phyloP scores from a whole-genome alignment of 164 flowering plant species.

The Tetracentron sinense region DNA sequence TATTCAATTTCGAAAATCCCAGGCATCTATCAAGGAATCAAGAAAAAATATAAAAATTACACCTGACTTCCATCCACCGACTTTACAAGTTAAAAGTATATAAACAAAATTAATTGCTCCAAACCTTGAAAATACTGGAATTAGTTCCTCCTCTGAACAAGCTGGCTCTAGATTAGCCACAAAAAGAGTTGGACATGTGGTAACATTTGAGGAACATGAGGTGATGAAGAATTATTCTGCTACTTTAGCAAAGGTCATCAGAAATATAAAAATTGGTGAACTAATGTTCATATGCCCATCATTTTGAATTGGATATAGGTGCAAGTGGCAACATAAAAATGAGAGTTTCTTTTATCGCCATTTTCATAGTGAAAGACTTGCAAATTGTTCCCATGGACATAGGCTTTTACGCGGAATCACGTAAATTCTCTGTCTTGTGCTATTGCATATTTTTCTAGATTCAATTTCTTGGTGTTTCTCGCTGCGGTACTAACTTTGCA shows the following conservation, averaged over 20 bases:
- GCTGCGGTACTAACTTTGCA: too few species aligned
- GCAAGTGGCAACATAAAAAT: too few species aligned
- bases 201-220: slow-evolving; percentile 30
- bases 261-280: not conserved
- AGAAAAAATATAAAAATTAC: not conserved
- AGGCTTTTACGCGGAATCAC: too few species aligned
- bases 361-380: too few species aligned
- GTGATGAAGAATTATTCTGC: slow-evolving; percentile 31
- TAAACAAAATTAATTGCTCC: slow-evolving; percentile 5
- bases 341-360: too few species aligned
- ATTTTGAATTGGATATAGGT: too few species aligned
- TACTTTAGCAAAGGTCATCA: slow-evolving; percentile 3
- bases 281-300: not conserved
- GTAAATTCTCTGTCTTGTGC: too few species aligned
- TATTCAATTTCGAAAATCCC: slow-evolving; percentile 81
- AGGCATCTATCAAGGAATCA: slow-evolving; percentile 46
- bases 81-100: not conserved
- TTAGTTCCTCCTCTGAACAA: slow-evolving; percentile 79
- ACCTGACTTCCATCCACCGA: not conserved
- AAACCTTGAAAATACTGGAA: slow-evolving; percentile 80
- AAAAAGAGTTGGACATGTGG: slow-evolving; percentile 92
- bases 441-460: too few species aligned
- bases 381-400: too few species aligned
- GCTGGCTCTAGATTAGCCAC: slow-evolving; percentile 86
- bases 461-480: too few species aligned